These are phyloP conservation scores for Calonectria leucothoes DNA, from an alignment of 2,329 filamentous ascomycete genomes.

Conservation along the genomic window DNA sequence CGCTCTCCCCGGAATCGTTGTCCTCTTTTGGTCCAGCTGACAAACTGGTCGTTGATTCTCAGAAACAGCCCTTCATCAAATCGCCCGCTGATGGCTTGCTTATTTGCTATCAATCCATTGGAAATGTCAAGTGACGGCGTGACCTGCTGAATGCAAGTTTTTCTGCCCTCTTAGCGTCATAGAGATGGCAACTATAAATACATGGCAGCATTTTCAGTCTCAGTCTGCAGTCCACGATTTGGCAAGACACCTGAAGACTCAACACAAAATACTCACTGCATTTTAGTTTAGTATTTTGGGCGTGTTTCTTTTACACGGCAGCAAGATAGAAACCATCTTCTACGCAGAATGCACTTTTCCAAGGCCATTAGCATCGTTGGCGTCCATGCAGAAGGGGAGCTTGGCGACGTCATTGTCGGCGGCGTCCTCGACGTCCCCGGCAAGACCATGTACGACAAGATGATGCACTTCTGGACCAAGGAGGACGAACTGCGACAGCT, in stretches of 20 bases:
- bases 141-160: not conserved
- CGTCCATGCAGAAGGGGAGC: slow-evolving; percentile 55
- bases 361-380: slow-evolving; percentile 46
- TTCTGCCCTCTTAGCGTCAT: not conserved
- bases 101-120: not conserved
- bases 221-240: too few relatives aligned
- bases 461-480: slow-evolving; percentile 53
- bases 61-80: not conserved
- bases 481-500: slow-evolving; percentile 55
- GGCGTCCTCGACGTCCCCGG: slow-evolving; percentile 57
- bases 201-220: too few relatives aligned
- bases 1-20: not conserved
- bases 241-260: not conserved
- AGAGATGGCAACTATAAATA: not conserved
- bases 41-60: not conserved
- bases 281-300: not conserved
- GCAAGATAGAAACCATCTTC: not conserved
- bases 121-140: not conserved
- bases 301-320: too few relatives aligned
- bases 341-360: not conserved
- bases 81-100: not conserved
- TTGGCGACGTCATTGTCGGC: slow-evolving; percentile 61
- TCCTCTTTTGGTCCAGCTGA: not conserved
- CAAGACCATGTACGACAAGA: slow-evolving; percentile 61
- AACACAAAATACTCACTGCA: not conserved